Base-by-base conservation (phyloP, 2,329 filamentous ascomycete genomes). In the Lecanicillium sp. region DNA sequence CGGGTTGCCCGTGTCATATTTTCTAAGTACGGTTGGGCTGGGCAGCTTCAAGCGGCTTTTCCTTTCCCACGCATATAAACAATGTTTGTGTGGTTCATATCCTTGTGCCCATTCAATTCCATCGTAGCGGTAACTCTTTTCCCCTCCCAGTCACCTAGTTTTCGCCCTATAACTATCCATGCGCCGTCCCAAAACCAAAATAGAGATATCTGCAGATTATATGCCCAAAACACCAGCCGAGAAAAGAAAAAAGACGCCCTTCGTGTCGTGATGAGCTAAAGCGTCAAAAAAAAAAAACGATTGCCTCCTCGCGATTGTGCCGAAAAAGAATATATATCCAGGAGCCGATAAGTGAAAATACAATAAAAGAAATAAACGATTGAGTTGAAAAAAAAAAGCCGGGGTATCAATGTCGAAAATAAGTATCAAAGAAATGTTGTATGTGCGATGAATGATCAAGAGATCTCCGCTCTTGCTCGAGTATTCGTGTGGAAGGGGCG, bases 371-470 rank as follows among this genome's bases (percentile, higher is more conserved):
- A 17, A 42, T 40, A 32, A 52, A 41, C 29, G 40, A 41, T 44
- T 23, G 41, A 47, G 26, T 36, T n/a, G n/a, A n/a, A n/a, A n/a
- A n/a, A n/a, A 41, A 52, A 35, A 38, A 51, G 44, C 35, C 33
- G 30, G 47, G 49, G 47, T 48, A 54, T 53, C 49, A 51, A 54
- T 45, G 51, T 51, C 46, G 51, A 52, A 43, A 45, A 43, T 40
- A 51, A 48, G 48, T 45, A 46, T 32, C 19, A 47, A 54, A 51
- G 54, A 54, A 46, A 52, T 45, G 57, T 57, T 54, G 54, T 56
- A 46, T 46, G 41, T 49, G 49, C 29, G 39, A 47, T 35, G 41
- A 44, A 26, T 19, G 15, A 20, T 21, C 23, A 35, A 35, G 15
- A 12, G 33, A 12, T 21, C 56, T 47, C 19, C 19, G 35, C 47